Percentiles rank a stretch among this genome's conserved stretches.
Conservation (phyloP, 2,329 filamentous ascomycete species). For the Colletotrichum eremochloae region DNA sequence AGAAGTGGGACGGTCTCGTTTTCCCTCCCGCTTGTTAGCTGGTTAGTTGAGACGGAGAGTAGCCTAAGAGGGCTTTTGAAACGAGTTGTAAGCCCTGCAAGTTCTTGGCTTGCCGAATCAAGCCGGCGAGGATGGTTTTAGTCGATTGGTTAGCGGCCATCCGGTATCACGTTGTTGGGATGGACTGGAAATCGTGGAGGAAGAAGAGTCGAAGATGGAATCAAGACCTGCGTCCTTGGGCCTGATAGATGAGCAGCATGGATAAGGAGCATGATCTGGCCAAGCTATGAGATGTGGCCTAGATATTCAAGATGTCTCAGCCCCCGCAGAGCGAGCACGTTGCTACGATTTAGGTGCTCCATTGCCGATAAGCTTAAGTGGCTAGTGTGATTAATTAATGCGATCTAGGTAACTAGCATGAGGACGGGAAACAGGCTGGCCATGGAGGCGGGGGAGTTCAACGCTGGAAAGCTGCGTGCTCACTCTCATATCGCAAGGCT, state of each 20-base stretch:
- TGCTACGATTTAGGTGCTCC: constrained; percentile 7
- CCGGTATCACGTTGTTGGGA: constrained; percentile 23
- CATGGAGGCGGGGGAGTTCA: constrained; percentile 6
- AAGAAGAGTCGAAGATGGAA: neutral
- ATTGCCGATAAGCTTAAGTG: constrained; percentile 37
- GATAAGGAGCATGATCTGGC: constrained; percentile 18
- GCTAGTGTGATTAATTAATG: constrained; percentile 24
- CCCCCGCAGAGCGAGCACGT: constrained; percentile 2
- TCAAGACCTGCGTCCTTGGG: constrained; percentile 4
- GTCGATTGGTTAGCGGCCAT: constrained; percentile 20
- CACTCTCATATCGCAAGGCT: constrained; percentile 6
- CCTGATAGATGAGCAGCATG: constrained; percentile 14
- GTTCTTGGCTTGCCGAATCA: constrained; percentile 33
- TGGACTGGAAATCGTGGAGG: constrained; percentile 10
- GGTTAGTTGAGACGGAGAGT: constrained; percentile 13
- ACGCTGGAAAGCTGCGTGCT: constrained; percentile 17
- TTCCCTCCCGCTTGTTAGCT: constrained; percentile 1
- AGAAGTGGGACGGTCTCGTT: constrained; percentile 6
- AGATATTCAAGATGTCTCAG: constrained; percentile 9
- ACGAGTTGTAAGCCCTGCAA: constrained; percentile 32
- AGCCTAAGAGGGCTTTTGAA: constrained; percentile 28
- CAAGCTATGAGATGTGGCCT: constrained; percentile 22
- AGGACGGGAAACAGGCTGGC: constrained; percentile 18
- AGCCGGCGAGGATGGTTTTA: neutral
- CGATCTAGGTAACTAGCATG: constrained; percentile 3